phyloP scores from a whole-genome alignment of 345 rosid genomes.

The Bruguiera sexangula region DNA sequence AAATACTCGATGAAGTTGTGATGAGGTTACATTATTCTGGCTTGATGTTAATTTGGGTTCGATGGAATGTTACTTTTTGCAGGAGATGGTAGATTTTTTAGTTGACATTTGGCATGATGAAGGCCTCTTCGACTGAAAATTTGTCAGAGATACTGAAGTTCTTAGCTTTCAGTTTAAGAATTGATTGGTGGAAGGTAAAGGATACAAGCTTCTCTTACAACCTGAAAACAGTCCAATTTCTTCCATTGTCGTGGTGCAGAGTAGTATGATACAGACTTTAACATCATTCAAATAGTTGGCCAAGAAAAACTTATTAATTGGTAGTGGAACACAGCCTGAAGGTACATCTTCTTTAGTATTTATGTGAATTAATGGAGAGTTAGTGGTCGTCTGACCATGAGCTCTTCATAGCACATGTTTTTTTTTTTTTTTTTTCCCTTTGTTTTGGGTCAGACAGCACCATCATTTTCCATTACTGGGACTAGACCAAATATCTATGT shows the following conservation, averaged over 20 bases:
- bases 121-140: slow-evolving; percentile 70
- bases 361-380: too few species aligned
- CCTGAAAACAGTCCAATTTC: slow-evolving; percentile 2
- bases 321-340: too few species aligned
- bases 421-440: neutral
- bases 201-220: neutral
- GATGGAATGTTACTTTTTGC: slow-evolving; percentile 23
- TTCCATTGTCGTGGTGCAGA: neutral
- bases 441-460: neutral
- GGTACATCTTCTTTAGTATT: too few species aligned
- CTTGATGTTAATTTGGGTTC: neutral
- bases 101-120: slow-evolving; percentile 89
- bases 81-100: slow-evolving; percentile 95
- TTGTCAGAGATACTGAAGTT: neutral
- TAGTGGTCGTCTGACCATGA: too few species aligned
- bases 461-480: too few species aligned
- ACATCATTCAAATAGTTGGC: slow-evolving; percentile 5
- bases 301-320: too few species aligned
- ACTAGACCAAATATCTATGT: neutral
- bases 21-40: neutral
- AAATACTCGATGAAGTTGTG: neutral
- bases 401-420: neutral
- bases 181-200: slow-evolving; percentile 8
- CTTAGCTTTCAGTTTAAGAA: neutral
- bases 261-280: neutral